These are phyloP conservation scores for Scalesia atractyloides DNA, from an alignment of 129 eudicot species.

Conservation along the genomic window DNA sequence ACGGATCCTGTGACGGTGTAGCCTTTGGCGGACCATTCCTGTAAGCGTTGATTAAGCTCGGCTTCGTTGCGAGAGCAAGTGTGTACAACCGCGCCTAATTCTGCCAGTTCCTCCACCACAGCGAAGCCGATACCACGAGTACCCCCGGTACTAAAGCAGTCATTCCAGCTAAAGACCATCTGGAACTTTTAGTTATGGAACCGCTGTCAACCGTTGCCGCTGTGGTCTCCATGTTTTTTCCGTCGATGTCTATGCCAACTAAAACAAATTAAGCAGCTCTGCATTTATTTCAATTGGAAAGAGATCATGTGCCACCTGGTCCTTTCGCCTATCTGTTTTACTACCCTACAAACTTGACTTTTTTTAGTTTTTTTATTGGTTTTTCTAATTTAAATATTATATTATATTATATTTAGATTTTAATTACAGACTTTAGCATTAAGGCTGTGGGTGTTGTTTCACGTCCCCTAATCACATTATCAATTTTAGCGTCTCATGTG, in stretches of 20 bases:
- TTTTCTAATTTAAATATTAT: too few species aligned
- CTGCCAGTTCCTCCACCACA: conserved; percentile 81
- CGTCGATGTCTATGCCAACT: background rate
- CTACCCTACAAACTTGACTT: too few species aligned
- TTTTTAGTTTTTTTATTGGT: too few species aligned
- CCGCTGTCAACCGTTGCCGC: background rate
- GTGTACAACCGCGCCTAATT: conserved; percentile 71
- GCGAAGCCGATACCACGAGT: conserved; percentile 91
- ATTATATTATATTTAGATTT: too few species aligned
- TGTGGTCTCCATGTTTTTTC: conserved; percentile 14
- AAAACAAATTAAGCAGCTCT: background rate
- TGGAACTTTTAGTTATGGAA: conserved; percentile 16
- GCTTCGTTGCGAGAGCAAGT: conserved; percentile 78
- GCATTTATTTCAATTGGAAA: too few species aligned
- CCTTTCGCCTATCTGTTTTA: too few species aligned
- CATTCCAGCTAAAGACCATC: conserved; percentile 82
- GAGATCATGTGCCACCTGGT: too few species aligned
- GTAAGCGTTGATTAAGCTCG: conserved; percentile 60
- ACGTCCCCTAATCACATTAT: too few species aligned
- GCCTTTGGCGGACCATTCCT: conserved; percentile 74
- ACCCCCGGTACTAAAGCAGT: conserved; percentile 95
- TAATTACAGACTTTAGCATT: too few species aligned
- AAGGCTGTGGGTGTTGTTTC: too few species aligned
- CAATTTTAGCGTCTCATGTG: too few species aligned
- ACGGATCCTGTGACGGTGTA: conserved; percentile 69